Conservation (phyloP, 805 yeast genomes). For the Hanseniaspora clermontiae region DNA sequence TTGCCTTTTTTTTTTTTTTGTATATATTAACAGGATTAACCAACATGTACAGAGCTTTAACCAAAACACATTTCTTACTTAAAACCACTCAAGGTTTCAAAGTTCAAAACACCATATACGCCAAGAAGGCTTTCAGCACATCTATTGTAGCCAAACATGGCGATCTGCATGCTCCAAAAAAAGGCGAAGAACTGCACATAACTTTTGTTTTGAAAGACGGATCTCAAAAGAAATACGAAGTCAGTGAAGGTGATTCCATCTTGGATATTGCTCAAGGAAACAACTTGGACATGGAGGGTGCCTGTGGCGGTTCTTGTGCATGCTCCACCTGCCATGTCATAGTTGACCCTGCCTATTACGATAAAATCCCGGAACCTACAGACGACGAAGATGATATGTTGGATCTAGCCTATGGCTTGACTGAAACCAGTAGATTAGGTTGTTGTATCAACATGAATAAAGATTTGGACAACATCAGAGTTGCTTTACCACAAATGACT, state of each 20-base stretch:
- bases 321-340: conserved; percentile 96
- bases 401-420: conserved; percentile 91
- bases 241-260: conserved; percentile 80
- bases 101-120: too few relatives aligned
- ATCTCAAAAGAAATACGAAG: conserved; percentile 65
- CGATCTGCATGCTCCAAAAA: conserved; percentile 77
- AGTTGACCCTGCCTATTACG: conserved; percentile 90
- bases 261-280: conserved; percentile 91
- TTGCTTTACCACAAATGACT: conserved; percentile 95
- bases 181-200: conserved; percentile 80
- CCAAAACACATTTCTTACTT: neutral
- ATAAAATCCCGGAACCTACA: conserved; percentile 81
- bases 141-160: conserved; percentile 42
- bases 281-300: conserved; percentile 92
- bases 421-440: conserved; percentile 92
- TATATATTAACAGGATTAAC: neutral
- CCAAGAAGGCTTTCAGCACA: neutral
- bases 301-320: conserved; percentile 98
- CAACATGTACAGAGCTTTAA: neutral
- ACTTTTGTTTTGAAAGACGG: conserved; percentile 92
- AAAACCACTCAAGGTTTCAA: neutral
- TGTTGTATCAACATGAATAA: conserved; percentile 86
- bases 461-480: conserved; percentile 83
- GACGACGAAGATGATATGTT: conserved; percentile 98
- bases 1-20: neutral